phyloP scores from a whole-genome alignment of 768 basidiomycete genomes.

The Xerocomellus chrysenteron region DNA sequence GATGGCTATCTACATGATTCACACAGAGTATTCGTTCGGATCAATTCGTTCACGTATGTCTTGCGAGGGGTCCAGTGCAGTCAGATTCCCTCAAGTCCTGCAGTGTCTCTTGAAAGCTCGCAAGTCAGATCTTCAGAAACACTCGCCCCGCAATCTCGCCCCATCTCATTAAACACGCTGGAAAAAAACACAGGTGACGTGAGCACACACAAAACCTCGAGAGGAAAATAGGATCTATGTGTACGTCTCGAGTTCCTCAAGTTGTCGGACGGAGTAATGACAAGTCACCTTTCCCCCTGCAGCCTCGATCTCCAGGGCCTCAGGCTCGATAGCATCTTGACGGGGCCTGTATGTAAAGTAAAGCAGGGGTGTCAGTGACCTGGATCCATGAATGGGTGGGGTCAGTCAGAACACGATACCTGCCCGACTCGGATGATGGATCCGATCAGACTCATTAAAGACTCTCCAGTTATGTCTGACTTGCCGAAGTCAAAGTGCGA shows the following conservation, averaged over 20 bases:
- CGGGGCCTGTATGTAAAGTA: conserved; percentile 27
- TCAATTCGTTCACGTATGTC: not conserved
- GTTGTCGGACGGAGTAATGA: conserved; percentile 20
- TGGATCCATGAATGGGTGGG: not conserved
- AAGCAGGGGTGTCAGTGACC: not conserved
- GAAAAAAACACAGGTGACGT: not conserved
- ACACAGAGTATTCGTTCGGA: not conserved
- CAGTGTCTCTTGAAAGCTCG: too few species aligned
- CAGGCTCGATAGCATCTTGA: conserved; percentile 48
- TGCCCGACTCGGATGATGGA: conserved; percentile 22
- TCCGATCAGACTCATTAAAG: too few species aligned
- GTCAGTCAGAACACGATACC: not conserved
- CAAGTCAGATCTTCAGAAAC: conserved; percentile 19
- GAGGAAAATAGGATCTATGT: not conserved
- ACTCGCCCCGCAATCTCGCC: conserved; percentile 20
- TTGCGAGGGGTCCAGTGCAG: not conserved
- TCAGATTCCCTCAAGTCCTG: too few species aligned
- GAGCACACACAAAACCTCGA: not conserved
- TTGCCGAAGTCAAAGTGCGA: too few species aligned
- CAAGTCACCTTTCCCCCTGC: conserved; percentile 42
- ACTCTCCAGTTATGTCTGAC: too few species aligned
- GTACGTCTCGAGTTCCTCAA: conserved; percentile 32
- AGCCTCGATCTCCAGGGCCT: conserved; percentile 46
- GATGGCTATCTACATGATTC: too few species aligned
- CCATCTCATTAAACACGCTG: conserved; percentile 24